Evolutionary conservation across 2,329 filamentous ascomycete species (phyloP), one percentile per base, ranked within the genome.

Genomic region (Xylariaceae sp.): DNA sequence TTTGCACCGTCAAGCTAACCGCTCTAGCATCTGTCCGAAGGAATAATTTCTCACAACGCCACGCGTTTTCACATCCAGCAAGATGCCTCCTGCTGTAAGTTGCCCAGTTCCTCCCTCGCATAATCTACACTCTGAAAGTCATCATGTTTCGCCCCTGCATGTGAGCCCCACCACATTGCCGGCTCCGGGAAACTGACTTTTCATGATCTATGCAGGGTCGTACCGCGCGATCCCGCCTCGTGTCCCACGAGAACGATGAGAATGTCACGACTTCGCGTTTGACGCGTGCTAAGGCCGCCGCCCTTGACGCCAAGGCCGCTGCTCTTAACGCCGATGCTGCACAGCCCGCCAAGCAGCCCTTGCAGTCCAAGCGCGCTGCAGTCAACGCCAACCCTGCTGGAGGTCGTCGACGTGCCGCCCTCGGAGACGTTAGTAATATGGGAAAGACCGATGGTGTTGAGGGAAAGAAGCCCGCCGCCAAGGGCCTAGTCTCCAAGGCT

Each of bases 391-490:
- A 78, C 55, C 74, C 80, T 69, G 75, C 80, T 52, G 80, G 69
- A 52, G 74, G 75, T 59, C 83, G 88, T 71, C 94, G 89, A 78
- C 90, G 94, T 72, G 84, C 88, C 68, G 92, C 90, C 53, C 83
- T 99, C 44, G 92, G 90, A 60, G 94, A 99, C 78, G 89, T 97
- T 68, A 97, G 92, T 83, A 99, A 99, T 77, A 88, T 96, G 64
- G 86, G 86, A 69, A 97, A 97, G 75, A 82, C 82, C 52, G 89
- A 90, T 56, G 80, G 76, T 4, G 78, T 81, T 63, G 88, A 90
- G 58, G 84, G 82, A 66, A 96, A 95, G 81, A 96, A 96, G 81
- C 77, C 80, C 51, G 73, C 79, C 44, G 76, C 62, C 71, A 88
- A 92, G 77, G 77, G 86, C 58, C 78, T 92, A 34, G 83, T 90